Evolutionary conservation across 306 rosid species (phyloP).

Genomic region (Begonia loranthoides): DNA sequence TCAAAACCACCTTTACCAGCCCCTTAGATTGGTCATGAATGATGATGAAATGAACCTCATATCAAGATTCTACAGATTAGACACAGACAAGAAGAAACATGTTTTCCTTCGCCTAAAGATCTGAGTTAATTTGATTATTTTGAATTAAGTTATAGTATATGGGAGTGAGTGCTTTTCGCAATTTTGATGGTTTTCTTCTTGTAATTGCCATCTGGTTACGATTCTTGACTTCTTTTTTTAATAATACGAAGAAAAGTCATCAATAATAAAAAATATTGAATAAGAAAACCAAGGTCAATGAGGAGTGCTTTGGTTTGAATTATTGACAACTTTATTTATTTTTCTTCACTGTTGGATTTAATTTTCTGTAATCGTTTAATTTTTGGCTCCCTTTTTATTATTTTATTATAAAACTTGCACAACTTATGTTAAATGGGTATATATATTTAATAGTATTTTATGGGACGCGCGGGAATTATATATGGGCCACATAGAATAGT

Average conservation of each 20-base stretch:
- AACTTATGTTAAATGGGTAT: constrained; percentile 23
- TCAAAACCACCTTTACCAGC: constrained; percentile 27
- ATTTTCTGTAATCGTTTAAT: constrained; percentile 25
- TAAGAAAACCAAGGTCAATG: constrained; percentile 67
- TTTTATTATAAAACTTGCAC: constrained; percentile 14
- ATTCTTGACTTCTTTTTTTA: constrained; percentile 28
- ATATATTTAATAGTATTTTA: background rate
- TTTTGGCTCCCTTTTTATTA: constrained; percentile 7
- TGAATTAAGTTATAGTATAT: constrained; percentile 22
- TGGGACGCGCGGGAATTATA: background rate
- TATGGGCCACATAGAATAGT: constrained; percentile 8
- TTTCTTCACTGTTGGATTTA: background rate
- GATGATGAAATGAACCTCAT: constrained; percentile 50
- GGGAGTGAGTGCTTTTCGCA: constrained; percentile 47
- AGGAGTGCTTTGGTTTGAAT: constrained; percentile 38
- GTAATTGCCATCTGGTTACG: constrained; percentile 49
- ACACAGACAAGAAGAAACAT: constrained; percentile 71
- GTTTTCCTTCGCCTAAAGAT: constrained; percentile 38
- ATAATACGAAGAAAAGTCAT: constrained; percentile 14
- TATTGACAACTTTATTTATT: constrained; percentile 2
- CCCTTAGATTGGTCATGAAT: constrained; percentile 42
- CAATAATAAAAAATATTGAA: constrained; percentile 10
- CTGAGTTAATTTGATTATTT: constrained; percentile 34
- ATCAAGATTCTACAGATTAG: constrained; percentile 53
- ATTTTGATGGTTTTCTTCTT: constrained; percentile 58